These are phyloP conservation scores for Cyclocybe cylindracea DNA, from an alignment of 768 basidiomycete species.

Conservation along the genomic window DNA sequence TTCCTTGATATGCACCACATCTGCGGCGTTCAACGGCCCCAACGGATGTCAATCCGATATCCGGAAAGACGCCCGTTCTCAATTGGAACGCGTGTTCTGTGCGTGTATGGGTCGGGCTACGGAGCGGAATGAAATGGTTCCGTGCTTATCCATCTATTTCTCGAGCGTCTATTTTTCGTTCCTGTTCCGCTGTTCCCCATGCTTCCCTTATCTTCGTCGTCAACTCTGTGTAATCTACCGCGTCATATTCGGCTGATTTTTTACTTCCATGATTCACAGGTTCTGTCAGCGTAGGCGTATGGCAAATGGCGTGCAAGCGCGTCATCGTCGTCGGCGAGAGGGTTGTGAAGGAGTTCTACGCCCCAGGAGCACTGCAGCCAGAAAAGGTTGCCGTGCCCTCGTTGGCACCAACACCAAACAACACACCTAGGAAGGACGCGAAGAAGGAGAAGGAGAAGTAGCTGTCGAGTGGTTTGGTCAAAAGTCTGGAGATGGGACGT, in stretches of 20 bases:
- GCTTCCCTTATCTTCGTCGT: neutral
- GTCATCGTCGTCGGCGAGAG: constrained; percentile 80
- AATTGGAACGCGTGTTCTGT: no score
- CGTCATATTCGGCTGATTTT: no score
- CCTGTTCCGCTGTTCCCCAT: neutral
- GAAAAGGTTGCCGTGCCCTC: constrained; percentile 7
- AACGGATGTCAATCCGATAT: no score
- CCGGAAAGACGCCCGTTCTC: no score
- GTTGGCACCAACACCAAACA: constrained; percentile 21
- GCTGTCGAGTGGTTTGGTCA: no score
- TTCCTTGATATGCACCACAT: neutral
- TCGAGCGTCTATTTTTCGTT: neutral
- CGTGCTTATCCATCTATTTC: neutral
- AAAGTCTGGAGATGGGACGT: no score
- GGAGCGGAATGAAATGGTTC: no score
- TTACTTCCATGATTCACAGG: constrained; percentile 44
- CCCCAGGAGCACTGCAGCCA: constrained; percentile 30
- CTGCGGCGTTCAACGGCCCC: no score
- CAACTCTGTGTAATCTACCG: no score
- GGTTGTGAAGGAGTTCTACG: constrained; percentile 62
- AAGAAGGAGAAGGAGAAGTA: constrained; percentile 7
- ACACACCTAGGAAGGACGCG: constrained; percentile 19
- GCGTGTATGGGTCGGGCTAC: no score
- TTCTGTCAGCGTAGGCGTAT: constrained; percentile 89
- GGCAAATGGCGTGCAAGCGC: constrained; percentile 93